Base-by-base conservation (phyloP, 2,329 filamentous ascomycete species). In the Pyrenophora teres region DNA sequence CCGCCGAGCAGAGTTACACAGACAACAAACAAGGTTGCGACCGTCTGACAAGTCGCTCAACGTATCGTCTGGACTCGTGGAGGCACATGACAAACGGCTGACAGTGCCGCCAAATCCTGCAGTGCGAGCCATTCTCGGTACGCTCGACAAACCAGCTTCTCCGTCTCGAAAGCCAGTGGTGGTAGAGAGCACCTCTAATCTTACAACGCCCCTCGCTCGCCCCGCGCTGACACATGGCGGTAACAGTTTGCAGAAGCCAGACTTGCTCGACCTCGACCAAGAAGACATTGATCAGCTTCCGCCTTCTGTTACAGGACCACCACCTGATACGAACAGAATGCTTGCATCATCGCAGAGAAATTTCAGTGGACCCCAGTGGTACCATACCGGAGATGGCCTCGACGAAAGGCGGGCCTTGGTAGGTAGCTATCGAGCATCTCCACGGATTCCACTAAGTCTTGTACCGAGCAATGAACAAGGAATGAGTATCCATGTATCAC, bases 151-250 rank as follows among this genome's bases (percentile, higher is more conserved):
- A 64, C 52, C 66, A 64, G 64, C 53, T 40, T 46, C 60, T 13
- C 37, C 52, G 36, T 50, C 53, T 10, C 64, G 68, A 18, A 59
- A 68, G 23, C 75, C 77, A 21, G 52, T 65, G 6, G 51, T 52
- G 13, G 40, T 54, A 9, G 81, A 83, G 53, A 81, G 77, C 63
- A 78, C 78, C 13, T 84, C 82, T 2, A 83, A 82, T 57, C 75
- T 83, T 65, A 76, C 81, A 13, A 84, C 82, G 15, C 82, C 82
- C 23, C 74, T 83, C 46, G 82, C 78, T 5, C 74, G 77, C 48
- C 80, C 81, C 49, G 48, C 69, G 25, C 62, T 54, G 10, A 47
- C 46, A 13, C 51, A 55, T 40, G 19, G 18, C 2, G 32, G 35
- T 7, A 39, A 43, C 36, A 50, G 51, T 31, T 39, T 44, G 5